Conservation (phyloP, 306 rosid species). For the Senna siamea region DNA sequence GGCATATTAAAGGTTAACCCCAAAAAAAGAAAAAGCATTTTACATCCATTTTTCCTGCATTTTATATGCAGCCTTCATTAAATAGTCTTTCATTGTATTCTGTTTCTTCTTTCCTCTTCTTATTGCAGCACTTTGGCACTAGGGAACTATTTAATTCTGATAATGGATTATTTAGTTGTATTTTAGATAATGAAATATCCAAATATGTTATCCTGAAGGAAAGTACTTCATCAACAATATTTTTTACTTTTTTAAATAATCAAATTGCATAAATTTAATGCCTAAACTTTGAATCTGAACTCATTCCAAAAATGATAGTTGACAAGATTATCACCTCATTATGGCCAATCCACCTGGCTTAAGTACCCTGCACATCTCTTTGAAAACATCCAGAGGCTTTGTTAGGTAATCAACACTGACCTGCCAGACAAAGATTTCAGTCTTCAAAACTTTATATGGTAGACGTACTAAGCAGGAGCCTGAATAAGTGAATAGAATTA, state of each 20-base stretch:
- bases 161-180: not conserved
- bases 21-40: no score
- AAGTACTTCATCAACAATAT: slow-evolving; percentile 11
- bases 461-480: slow-evolving; percentile 5
- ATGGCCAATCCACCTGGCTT: slow-evolving; percentile 85
- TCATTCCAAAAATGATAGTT: slow-evolving; percentile 14
- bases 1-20: not conserved
- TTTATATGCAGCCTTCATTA: not conserved
- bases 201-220: slow-evolving; percentile 5
- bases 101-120: not conserved
- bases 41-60: not conserved
- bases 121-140: not conserved
- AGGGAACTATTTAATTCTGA: not conserved
- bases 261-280: slow-evolving; percentile 16
- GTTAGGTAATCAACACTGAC: slow-evolving; percentile 85
- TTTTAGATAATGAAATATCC: slow-evolving; percentile 12
- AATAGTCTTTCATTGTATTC: not conserved
- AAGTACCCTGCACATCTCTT: slow-evolving; percentile 69
- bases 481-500: not conserved
- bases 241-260: not conserved
- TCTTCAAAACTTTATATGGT: slow-evolving; percentile 13
- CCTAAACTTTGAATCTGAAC: slow-evolving; percentile 14
- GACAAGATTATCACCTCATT: slow-evolving; percentile 60
- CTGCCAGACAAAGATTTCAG: slow-evolving; percentile 49
- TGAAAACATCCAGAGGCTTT: slow-evolving; percentile 74